Base-by-base conservation (phyloP, 108 stramenopile species). In the Tribonema minus region DNA sequence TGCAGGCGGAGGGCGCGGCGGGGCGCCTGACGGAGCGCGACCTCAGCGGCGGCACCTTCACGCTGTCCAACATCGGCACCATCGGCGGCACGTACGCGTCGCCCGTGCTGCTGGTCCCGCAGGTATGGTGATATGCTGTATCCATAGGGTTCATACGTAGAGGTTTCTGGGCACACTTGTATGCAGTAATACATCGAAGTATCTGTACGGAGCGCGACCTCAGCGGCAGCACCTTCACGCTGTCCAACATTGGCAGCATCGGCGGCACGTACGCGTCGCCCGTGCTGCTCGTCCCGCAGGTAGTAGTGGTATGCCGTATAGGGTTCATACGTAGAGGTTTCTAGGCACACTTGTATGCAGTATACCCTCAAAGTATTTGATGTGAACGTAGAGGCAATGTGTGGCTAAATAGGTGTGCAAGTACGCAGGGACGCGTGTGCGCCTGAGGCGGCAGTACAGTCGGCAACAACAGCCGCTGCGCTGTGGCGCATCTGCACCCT, bases 231-330 rank as follows among this genome's bases (percentile, higher is more conserved):
- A n/a, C n/a, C n/a, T n/a, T n/a, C 84, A 92, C 94, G 36, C 72
- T 99, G 38, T 89, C 88, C 67, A 99, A 99, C 82, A 96, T 99
- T 77, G 98, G 98, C n/a, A 91, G 92, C 39, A 92, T 98, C 72
- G 95, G 95, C 23, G 97, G 97, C 3, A 94, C 93, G 3, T 94
- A 92, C 85, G 94, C 95, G 90, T 85, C 84, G 32, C 95, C 97
- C 9, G 88, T 96, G 37, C 88, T 98, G 5, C 82, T 90, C 0
- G 85, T 89, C 54, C 97, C 97, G 20, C 74, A 75, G 74, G 74
- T 75, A 27, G 12, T n/a, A n/a, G n/a, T n/a, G n/a, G n/a, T n/a
- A n/a, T n/a, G n/a, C n/a, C n/a, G n/a, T n/a, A n/a, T n/a, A n/a
- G n/a, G n/a, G n/a, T n/a, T n/a, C n/a, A n/a, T n/a, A n/a, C n/a